Evolutionary conservation across 768 basidiomycete species (phyloP).

Genomic region (Rhizopogon rudus): DNA sequence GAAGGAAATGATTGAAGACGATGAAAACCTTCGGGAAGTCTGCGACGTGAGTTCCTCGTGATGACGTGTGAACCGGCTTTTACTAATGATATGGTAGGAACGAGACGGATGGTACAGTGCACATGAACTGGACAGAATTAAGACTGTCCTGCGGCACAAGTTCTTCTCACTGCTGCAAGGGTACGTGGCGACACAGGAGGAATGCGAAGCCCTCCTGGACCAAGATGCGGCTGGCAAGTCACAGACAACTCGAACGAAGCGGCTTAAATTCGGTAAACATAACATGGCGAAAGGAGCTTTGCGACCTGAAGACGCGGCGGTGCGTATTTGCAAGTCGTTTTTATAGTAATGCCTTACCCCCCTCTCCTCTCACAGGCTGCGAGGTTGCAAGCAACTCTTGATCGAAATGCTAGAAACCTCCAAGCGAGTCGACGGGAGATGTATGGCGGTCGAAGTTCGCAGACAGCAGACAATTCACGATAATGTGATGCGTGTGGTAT

Average conservation of each 20-base stretch:
- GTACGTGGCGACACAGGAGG: slow-evolving; percentile 64
- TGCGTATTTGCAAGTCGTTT: slow-evolving; percentile 30
- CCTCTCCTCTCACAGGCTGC: slow-evolving; percentile 44
- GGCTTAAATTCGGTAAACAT: slow-evolving; percentile 64
- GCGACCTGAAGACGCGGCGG: slow-evolving; percentile 79
- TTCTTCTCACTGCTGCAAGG: slow-evolving; percentile 76
- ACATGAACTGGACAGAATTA: slow-evolving; percentile 77
- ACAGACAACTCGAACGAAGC: slow-evolving; percentile 41
- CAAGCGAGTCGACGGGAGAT: slow-evolving; percentile 23
- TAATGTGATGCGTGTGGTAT: slow-evolving; percentile 6
- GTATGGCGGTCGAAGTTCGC: slow-evolving; percentile 12
- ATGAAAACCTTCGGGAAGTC: slow-evolving; percentile 58
- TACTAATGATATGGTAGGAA: slow-evolving; percentile 39
- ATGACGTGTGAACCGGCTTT: background rate
- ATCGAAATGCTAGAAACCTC: slow-evolving; percentile 33
- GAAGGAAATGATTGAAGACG: slow-evolving; percentile 72
- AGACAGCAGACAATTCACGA: slow-evolving; percentile 15
- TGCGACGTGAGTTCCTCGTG: slow-evolving; percentile 58
- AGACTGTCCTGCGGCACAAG: slow-evolving; percentile 79
- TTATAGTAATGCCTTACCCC: background rate
- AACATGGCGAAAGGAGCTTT: slow-evolving; percentile 88
- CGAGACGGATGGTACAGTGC: slow-evolving; percentile 87
- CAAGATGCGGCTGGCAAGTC: slow-evolving; percentile 26
- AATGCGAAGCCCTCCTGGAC: slow-evolving; percentile 61
- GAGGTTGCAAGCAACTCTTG: slow-evolving; percentile 61